Percentiles rank a stretch among this genome's conserved stretches.
phyloP scores from a whole-genome alignment of 192 early-diverging fungal species.

The Umbelopsis sp. region DNA sequence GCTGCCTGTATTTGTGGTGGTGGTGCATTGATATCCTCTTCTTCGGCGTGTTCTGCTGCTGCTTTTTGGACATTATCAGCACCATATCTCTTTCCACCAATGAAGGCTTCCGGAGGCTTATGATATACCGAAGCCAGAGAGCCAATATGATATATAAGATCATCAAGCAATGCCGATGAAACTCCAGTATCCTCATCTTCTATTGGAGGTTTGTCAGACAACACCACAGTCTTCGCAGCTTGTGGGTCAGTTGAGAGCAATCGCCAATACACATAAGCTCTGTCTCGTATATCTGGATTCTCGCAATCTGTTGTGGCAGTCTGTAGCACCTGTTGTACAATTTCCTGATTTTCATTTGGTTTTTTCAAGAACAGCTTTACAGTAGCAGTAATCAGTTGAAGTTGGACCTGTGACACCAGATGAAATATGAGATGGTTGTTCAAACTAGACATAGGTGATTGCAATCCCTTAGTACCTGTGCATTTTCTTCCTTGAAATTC shows the following conservation, averaged over 20 bases:
- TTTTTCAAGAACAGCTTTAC: conserved; percentile 96
- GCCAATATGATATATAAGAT: conserved; percentile 85
- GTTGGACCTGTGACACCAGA: conserved; percentile 68
- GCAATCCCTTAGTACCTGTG: conserved; percentile 46
- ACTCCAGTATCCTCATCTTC: conserved; percentile 68
- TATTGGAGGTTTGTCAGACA: conserved; percentile 89
- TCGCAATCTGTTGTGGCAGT: conserved; percentile 87
- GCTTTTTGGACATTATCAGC: conserved; percentile 56
- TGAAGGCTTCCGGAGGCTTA: conserved; percentile 82
- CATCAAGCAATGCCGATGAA: conserved; percentile 77
- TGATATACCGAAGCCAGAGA: conserved; percentile 95
- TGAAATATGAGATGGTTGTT: too few species aligned
- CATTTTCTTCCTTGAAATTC: conserved; percentile 84
- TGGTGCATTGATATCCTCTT: conserved; percentile 46
- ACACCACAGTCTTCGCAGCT: conserved; percentile 88
- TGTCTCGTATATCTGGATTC: conserved; percentile 94
- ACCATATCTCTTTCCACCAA: conserved; percentile 63
- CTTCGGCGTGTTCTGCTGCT: conserved; percentile 55
- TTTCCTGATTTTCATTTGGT: conserved; percentile 79
- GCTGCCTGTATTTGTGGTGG: conserved; percentile 49
- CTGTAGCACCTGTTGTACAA: conserved; percentile 88
- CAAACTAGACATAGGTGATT: too few species aligned
- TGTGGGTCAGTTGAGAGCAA: conserved; percentile 92
- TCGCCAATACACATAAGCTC: conserved; percentile 98
- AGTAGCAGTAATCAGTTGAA: conserved; percentile 86